phyloP scores from a whole-genome alignment of 2,329 filamentous ascomycete genomes.

The Rasamsonia emersonii region DNA sequence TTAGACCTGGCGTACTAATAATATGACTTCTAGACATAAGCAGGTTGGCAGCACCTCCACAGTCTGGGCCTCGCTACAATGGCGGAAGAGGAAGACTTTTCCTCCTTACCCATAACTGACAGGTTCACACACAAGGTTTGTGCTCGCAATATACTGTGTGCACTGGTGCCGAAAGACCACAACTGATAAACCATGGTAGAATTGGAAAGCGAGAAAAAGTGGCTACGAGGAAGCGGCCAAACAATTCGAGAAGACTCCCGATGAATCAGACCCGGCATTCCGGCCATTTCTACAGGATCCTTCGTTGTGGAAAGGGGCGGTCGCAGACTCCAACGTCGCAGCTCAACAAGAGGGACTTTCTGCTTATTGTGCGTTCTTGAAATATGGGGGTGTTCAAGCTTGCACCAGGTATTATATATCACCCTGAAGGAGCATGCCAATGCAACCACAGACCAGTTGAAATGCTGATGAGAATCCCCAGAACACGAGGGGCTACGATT shows the following conservation, averaged over 20 bases:
- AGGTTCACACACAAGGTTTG: slow-evolving; percentile 36
- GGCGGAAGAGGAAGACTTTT: slow-evolving; percentile 38
- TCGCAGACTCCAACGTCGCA: slow-evolving; percentile 90
- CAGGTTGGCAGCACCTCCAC: background rate
- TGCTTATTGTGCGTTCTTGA: slow-evolving; percentile 83
- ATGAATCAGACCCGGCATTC: slow-evolving; percentile 79
- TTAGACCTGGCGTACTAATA: background rate
- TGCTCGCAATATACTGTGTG: slow-evolving; percentile 1
- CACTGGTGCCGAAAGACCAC: background rate
- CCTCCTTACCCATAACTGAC: slow-evolving; percentile 33
- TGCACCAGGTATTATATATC: slow-evolving; percentile 65
- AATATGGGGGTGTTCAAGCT: slow-evolving; percentile 75
- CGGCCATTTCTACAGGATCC: slow-evolving; percentile 79
- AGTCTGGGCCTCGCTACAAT: slow-evolving; percentile 17
- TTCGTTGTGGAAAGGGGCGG: slow-evolving; percentile 82
- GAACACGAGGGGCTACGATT: slow-evolving; percentile 67
- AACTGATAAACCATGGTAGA: slow-evolving; percentile 37
- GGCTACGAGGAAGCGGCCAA: slow-evolving; percentile 90
- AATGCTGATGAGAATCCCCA: slow-evolving; percentile 29
- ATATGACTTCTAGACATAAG: background rate
- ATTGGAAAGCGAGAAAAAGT: slow-evolving; percentile 94
- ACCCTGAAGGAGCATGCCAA: too few relatives aligned
- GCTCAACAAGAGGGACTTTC: slow-evolving; percentile 89
- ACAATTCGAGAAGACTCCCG: slow-evolving; percentile 72
- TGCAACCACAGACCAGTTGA: too few relatives aligned